Conservation (phyloP, 371 early-diverging fungal genomes). For the Polyrhizophydium stewartii region DNA sequence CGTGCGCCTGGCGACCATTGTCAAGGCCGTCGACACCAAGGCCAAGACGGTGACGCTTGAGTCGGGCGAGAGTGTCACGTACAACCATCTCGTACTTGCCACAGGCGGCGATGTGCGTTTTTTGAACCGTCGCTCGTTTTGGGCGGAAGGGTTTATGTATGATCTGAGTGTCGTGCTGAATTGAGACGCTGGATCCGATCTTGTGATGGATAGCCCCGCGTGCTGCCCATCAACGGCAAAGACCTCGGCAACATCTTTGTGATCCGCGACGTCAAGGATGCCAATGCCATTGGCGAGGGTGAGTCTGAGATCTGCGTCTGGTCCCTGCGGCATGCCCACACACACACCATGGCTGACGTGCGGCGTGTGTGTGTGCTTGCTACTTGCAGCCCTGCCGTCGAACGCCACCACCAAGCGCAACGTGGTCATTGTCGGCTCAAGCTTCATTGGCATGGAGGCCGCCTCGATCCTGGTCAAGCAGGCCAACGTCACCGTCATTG, state of each 20-base stretch:
- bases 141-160: too few species aligned
- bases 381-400: not conserved
- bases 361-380: too few species aligned
- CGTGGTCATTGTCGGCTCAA: slow-evolving; percentile 49
- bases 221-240: slow-evolving; percentile 35
- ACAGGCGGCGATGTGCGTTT: slow-evolving; percentile 36
- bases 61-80: slow-evolving; percentile 28
- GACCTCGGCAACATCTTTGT: slow-evolving; percentile 43
- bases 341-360: too few species aligned
- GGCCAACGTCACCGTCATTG: slow-evolving; percentile 45
- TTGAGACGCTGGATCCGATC: too few species aligned
- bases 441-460: slow-evolving; percentile 58
- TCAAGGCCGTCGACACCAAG: slow-evolving; percentile 25
- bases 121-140: not conserved
- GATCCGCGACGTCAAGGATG: slow-evolving; percentile 37
- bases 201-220: slow-evolving; percentile 43
- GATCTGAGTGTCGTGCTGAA: too few species aligned
- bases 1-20: slow-evolving; percentile 29
- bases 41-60: slow-evolving; percentile 33
- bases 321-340: too few species aligned
- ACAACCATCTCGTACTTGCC: slow-evolving; percentile 40
- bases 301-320: too few species aligned
- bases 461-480: slow-evolving; percentile 40
- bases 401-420: slow-evolving; percentile 19
- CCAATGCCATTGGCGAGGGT: slow-evolving; percentile 29